phyloP scores from a whole-genome alignment of 352 stramenopile species.

The Phytopythium aichiense region DNA sequence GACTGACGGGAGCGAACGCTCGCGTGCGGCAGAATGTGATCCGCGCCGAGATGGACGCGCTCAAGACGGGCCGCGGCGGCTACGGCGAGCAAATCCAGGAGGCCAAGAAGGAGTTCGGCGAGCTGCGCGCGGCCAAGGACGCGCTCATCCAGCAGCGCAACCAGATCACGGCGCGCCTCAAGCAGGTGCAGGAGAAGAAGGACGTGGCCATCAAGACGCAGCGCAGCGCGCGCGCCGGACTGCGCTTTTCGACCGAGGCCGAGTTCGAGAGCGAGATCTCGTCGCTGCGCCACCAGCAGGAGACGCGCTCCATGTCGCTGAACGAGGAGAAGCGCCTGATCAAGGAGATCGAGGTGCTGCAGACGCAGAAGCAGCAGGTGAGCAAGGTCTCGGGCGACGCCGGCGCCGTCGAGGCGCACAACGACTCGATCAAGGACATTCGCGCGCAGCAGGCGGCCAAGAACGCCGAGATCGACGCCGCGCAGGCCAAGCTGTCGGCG shows the following conservation, averaged over 20 bases:
- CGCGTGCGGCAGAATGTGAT: conserved; percentile 34
- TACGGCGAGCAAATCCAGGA: conserved; percentile 86
- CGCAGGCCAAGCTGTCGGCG: conserved; percentile 91
- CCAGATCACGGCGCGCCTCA: conserved; percentile 76
- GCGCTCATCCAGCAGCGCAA: conserved; percentile 84
- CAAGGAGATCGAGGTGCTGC: conserved; percentile 94
- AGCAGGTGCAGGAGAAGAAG: conserved; percentile 80
- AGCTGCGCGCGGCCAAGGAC: conserved; percentile 81
- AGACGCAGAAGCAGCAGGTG: conserved; percentile 89
- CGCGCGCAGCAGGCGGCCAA: conserved; percentile 81
- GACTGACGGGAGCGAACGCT: not conserved
- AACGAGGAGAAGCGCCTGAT: conserved; percentile 97
- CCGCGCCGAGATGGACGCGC: conserved; percentile 68
- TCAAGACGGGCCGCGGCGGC: conserved; percentile 77
- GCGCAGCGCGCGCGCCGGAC: conserved; percentile 44
- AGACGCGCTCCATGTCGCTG: conserved; percentile 95
- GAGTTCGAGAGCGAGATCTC: conserved; percentile 93
- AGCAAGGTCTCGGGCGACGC: conserved; percentile 80
- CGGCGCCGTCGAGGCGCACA: conserved; percentile 75
- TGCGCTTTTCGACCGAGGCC: conserved; percentile 86
- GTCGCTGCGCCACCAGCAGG: conserved; percentile 87
- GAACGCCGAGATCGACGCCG: conserved; percentile 92
- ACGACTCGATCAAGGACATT: conserved; percentile 76
- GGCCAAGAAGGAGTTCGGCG: conserved; percentile 81
- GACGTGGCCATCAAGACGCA: conserved; percentile 70